Percentiles rank a stretch among this genome's conserved stretches.
phyloP scores from a whole-genome alignment of 164 flowering plant species.

The Piper longum region DNA sequence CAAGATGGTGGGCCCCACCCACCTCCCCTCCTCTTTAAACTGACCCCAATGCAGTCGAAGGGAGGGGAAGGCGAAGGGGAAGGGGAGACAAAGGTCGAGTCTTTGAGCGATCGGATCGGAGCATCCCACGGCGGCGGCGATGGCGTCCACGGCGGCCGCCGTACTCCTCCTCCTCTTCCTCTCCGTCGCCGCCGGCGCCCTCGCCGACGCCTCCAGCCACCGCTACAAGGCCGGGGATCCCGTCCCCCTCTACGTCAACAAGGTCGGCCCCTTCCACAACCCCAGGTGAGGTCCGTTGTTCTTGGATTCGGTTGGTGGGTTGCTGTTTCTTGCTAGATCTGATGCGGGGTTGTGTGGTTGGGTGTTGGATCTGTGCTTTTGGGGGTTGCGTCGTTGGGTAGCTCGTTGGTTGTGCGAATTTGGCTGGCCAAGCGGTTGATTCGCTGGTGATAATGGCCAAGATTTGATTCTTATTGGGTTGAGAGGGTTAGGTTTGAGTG shows the following conservation, averaged over 20 bases:
- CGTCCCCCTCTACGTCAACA: slow-evolving; percentile 64
- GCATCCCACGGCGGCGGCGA: neutral
- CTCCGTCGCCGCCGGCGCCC: slow-evolving; percentile 12
- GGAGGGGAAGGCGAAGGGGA: neutral
- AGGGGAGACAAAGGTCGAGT: neutral
- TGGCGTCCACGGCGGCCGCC: slow-evolving; percentile 7
- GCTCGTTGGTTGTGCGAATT: neutral
- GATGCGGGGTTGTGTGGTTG: neutral
- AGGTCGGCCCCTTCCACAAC: slow-evolving; percentile 65
- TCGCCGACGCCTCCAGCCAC: slow-evolving; percentile 44
- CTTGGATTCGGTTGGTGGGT: neutral
- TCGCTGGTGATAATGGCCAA: neutral
- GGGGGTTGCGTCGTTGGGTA: neutral
- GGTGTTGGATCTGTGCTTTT: neutral
- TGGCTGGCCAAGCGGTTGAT: neutral
- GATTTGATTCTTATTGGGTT: too few species aligned
- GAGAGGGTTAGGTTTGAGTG: too few species aligned
- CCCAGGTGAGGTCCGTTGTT: slow-evolving; percentile 13
- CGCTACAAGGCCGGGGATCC: slow-evolving; percentile 40
- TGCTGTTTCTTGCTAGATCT: neutral
- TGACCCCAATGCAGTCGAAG: neutral
- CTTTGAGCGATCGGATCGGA: neutral
- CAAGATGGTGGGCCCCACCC: too few species aligned
- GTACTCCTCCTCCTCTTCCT: slow-evolving; percentile 16
- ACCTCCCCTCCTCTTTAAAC: neutral